Conservation (phyloP, 768 basidiomycete genomes). For the Lactifluus pinguis region DNA sequence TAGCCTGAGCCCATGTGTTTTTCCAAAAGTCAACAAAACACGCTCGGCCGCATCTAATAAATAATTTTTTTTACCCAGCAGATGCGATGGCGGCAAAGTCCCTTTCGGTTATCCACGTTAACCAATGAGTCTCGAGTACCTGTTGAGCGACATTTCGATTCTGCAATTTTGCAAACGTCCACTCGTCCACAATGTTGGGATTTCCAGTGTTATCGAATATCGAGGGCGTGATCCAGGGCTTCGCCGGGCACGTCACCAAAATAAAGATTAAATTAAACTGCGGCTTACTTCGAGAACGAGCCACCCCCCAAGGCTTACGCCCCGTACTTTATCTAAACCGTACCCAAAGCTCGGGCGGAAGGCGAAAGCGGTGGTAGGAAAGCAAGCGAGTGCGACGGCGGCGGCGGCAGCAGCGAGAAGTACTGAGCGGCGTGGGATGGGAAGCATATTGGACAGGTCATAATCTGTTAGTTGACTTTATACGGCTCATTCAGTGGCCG, state of each 20-base stretch:
- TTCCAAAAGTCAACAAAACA: too few species aligned
- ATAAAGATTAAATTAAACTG: not conserved
- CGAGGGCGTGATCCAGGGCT: slow-evolving; percentile 75
- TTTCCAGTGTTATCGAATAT: slow-evolving; percentile 62
- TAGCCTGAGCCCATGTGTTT: slow-evolving; percentile 33
- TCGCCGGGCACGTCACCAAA: not conserved
- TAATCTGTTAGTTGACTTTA: not conserved
- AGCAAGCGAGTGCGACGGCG: not conserved
- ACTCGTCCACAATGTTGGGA: slow-evolving; percentile 61
- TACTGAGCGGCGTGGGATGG: not conserved
- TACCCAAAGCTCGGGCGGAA: slow-evolving; percentile 60
- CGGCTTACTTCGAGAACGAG: slow-evolving; percentile 40
- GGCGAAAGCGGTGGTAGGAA: not conserved
- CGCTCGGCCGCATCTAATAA: too few species aligned
- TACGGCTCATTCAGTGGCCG: too few species aligned
- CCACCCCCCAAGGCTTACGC: slow-evolving; percentile 75
- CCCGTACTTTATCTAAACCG: slow-evolving; percentile 64
- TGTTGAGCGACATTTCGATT: slow-evolving; percentile 37
- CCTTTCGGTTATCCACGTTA: slow-evolving; percentile 74
- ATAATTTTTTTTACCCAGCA: slow-evolving; percentile 44
- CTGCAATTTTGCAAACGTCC: slow-evolving; percentile 64
- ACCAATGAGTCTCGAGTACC: slow-evolving; percentile 62
- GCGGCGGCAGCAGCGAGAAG: not conserved
- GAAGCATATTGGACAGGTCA: not conserved
- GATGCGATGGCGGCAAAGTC: slow-evolving; percentile 72